Evolutionary conservation across 495 filamentous ascomycete genomes (phyloP), one percentile per base, ranked within the genome.

Genomic region (Penicillium ochrochloron): DNA sequence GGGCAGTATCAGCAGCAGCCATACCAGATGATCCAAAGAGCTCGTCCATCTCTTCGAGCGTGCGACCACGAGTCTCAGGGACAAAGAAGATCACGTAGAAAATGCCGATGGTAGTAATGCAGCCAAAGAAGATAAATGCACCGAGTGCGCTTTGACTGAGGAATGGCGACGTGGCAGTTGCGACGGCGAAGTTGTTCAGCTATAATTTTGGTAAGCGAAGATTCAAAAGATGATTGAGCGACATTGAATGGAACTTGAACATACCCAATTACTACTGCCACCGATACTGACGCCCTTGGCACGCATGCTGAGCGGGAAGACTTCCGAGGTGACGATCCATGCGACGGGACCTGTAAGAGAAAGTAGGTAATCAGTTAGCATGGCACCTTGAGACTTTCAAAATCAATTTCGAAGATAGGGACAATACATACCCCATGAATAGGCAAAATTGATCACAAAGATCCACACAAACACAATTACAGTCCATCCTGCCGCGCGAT

Each of bases 21-120:
- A 79, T 64, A 2, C 74, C 75, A n/a, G 52, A 56, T n/a, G 66
- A 61, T 27, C 77, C 77, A 66, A 87, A 86, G 14, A 85, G 61
- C 48, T 82, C 73, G 61, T 86, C 84, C 68, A 86, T 84, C 64
- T 86, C 84, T 14, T 65, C 84, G 10, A 86, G 70, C 7, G 84
- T 86, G 60, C 81, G 82, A 67, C 84, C 83, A 67, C 82, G 84
- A 9, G 84, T 86, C 66, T 86, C 84, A 2, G 83, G 83, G 64
- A 85, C 84, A 52, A 85, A 76, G 70, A 78, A 73, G 61, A 76
- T 82, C 15, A 85, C 81, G 64, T 82, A 79, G 9, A 82, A 15
- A 39, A 81, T 80, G 25, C 77, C 83, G 41, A 85, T 51, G 9
- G 79, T 68, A 57, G 84, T 86, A 59, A 82, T 65, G 21, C 70